Evolutionary conservation across 2,329 filamentous ascomycete species (phyloP), one percentile per base, ranked within the genome.

Genomic region (Magnaporthales sp.): DNA sequence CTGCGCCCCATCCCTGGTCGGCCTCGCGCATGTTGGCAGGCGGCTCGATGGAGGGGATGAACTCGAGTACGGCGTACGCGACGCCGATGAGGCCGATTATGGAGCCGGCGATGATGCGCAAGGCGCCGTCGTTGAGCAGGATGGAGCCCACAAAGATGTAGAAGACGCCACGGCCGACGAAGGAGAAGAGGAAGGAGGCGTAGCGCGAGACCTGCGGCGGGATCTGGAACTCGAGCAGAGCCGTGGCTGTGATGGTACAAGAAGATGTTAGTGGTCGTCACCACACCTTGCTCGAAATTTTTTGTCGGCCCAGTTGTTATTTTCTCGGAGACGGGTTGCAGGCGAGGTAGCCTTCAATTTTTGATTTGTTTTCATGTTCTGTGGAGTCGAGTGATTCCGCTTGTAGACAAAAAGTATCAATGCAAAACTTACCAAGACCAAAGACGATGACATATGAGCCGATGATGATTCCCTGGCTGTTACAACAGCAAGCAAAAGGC

Each of bases 161-260:
- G 83, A 99, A 98, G 77, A 92, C 84, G 79, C 95, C 95, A 76
- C 95, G 93, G 69, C 95, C 95, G 72, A 98, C 81, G 84, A 99
- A 98, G 67, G 92, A 96, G 84, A 98, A 98, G 79, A 98, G 89
- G 84, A 99, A 99, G 11, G 92, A 96, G 66, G 93, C 94, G 82
- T 98, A 97, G 80, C 92, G 90, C 67, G 93, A 90, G 66, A 97
- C 85, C 77, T 97, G 93, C 68, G 93, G 92, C 64, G 95, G 94
- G 73, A 97, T 94, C 79, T 97, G 91, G 82, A 98, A 96, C 80
- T 99, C 95, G 72, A 93, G 85, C 63, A 90, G 84, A 62, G 83
- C 90, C 70, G 91, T 89, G 71, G 86, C 88, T 90, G 69, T 66
- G 68, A 54, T 65, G 64, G 64, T n/a, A n/a, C n/a, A n/a, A n/a